Conservation (phyloP, 83 land plant genomes). For the Picea abies region DNA sequence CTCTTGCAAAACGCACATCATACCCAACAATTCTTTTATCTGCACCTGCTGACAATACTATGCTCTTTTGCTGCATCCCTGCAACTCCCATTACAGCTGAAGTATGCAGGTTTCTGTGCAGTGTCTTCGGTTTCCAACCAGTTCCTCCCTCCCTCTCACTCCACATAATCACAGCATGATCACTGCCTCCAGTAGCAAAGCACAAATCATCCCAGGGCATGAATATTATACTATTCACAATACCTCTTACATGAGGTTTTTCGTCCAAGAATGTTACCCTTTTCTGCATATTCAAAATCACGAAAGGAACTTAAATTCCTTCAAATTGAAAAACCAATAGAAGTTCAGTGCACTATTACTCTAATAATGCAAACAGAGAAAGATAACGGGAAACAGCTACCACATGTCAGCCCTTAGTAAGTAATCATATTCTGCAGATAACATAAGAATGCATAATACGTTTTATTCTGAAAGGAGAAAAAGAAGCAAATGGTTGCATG, state of each 20-base stretch:
- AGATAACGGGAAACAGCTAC: neutral
- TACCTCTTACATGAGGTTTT: conserved; percentile 80
- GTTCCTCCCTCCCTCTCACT: conserved; percentile 44
- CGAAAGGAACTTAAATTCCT: neutral
- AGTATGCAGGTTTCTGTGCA: conserved; percentile 78
- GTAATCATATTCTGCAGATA: neutral
- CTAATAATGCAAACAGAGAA: neutral
- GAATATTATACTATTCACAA: conserved; percentile 73
- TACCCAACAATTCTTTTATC: conserved; percentile 84
- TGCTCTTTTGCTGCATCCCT: conserved; percentile 67
- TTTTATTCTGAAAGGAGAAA: neutral
- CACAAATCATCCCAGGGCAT: conserved; percentile 76
- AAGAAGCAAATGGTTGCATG: neutral
- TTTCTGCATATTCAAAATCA: conserved; percentile 34
- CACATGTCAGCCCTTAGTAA: neutral
- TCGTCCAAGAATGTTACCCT: conserved; percentile 63
- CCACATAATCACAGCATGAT: conserved; percentile 90
- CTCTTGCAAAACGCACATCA: conserved; percentile 56
- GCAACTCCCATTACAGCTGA: conserved; percentile 92
- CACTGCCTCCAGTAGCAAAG: conserved; percentile 88
- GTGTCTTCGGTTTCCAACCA: conserved; percentile 65
- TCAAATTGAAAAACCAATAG: neutral
- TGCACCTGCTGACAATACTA: conserved; percentile 72
- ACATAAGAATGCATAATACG: neutral
- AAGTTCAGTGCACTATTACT: neutral